Conservation (phyloP, 2,329 filamentous ascomycete genomes). For the Xylaria polymorpha region DNA sequence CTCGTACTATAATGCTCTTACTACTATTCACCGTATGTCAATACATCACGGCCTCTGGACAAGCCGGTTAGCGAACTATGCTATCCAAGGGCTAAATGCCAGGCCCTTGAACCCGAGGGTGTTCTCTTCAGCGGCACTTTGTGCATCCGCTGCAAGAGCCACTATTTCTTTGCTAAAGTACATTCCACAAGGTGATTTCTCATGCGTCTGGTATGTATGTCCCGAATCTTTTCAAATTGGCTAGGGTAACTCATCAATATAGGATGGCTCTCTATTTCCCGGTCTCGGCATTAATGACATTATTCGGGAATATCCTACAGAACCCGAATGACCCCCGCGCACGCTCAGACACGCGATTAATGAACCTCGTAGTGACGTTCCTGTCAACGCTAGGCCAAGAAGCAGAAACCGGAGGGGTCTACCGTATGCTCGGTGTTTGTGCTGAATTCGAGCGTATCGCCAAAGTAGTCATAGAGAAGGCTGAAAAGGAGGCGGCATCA, state of each 20-base stretch:
- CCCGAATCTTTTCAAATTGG: background rate
- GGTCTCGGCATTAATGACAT: conserved; percentile 90
- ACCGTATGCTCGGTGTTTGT: conserved; percentile 92
- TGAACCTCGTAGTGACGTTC: conserved; percentile 94
- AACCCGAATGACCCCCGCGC: conserved; percentile 92
- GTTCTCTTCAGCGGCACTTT: conserved; percentile 92
- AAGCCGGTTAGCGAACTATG: conserved; percentile 91
- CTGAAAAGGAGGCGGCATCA: conserved; percentile 83
- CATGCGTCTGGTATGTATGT: conserved; percentile 85
- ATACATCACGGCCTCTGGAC: conserved; percentile 99
- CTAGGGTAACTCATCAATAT: conserved; percentile 23
- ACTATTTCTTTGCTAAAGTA: conserved; percentile 96
- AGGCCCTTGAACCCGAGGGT: conserved; percentile 91
- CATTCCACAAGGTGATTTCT: conserved; percentile 93
- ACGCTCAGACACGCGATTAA: conserved; percentile 87
- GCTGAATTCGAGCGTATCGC: conserved; percentile 97
- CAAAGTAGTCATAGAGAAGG: conserved; percentile 88
- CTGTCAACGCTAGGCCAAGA: conserved; percentile 89
- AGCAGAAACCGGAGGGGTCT: conserved; percentile 88
- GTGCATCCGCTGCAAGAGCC: conserved; percentile 90
- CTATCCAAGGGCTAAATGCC: conserved; percentile 92
- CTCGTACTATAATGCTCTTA: conserved; percentile 96
- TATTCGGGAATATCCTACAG: conserved; percentile 96
- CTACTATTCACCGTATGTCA: conserved; percentile 98
- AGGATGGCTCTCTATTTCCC: conserved; percentile 96